Conservation (phyloP, 768 basidiomycete genomes). For the Trametes gibbosa region DNA sequence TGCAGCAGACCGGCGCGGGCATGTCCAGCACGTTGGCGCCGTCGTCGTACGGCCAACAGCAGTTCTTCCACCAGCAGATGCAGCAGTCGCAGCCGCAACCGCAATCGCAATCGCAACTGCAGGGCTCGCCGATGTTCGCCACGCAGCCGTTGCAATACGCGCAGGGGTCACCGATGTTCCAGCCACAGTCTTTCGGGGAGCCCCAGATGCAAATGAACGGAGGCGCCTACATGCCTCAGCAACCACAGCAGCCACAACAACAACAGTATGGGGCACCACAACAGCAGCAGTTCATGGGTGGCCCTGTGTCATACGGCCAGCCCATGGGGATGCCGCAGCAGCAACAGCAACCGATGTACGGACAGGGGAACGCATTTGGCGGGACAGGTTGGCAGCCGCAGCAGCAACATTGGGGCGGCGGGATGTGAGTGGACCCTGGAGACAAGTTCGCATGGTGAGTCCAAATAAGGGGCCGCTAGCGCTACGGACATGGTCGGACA, state of each 20-base stretch:
- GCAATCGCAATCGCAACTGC: constrained; percentile 11
- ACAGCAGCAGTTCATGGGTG: constrained; percentile 11
- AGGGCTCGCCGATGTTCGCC: constrained; percentile 12
- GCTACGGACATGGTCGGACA: background rate
- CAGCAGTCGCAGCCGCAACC: constrained; percentile 6
- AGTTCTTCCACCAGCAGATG: constrained; percentile 10
- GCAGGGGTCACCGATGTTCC: constrained; percentile 28
- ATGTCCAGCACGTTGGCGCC: constrained; percentile 7
- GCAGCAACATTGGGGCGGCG: constrained; percentile 12
- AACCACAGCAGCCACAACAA: constrained; percentile 21
- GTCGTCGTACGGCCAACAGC: constrained; percentile 17
- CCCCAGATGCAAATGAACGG: constrained; percentile 26
- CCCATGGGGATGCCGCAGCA: constrained; percentile 23
- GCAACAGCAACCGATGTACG: constrained; percentile 15
- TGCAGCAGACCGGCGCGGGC: constrained; percentile 12
- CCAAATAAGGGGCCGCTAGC: background rate
- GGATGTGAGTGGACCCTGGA: background rate
- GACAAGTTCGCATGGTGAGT: background rate
- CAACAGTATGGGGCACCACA: constrained; percentile 9
- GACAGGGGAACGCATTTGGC: constrained; percentile 15
- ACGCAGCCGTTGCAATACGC: constrained; percentile 23
- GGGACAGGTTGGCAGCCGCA: constrained; percentile 12
- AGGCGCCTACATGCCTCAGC: constrained; percentile 21
- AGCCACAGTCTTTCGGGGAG: constrained; percentile 26
- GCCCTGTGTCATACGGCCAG: constrained; percentile 24